Base-by-base conservation (phyloP, 2,329 filamentous ascomycete species). In the Hypomyces perniciosus region DNA sequence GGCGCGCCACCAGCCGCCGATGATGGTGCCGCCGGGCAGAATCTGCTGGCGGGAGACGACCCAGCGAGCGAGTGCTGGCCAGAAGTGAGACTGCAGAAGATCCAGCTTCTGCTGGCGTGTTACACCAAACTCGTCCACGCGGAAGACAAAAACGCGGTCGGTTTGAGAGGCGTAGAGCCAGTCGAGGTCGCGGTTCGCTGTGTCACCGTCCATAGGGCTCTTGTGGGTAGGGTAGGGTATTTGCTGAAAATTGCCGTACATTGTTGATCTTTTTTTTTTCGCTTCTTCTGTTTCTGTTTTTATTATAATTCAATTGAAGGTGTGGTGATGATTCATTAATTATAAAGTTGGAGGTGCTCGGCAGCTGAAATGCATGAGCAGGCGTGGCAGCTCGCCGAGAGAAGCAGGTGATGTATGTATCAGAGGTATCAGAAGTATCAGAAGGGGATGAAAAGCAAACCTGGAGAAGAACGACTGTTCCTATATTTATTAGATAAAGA, bases 51-150 rank as follows among this genome's bases (percentile, higher is more conserved):
- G 56, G 12, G 54, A 52, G 35, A 58, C 53, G 48, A 60, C 58
- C 56, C 57, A 59, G 39, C 56, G 55, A n/a, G 61, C 55, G 4
- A 65, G 54, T 4, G 59, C 54, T 6, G 57, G 56, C 62, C 63
- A 65, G 38, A 63, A 64, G 46, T 49, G 48, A 2, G 42, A 51
- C 40, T 64, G 57, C 1, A 63, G 40, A 6, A 65, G 51, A 8
- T 50, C 49, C 4, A 59, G 46, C 51, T 60, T 58, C 26, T 55
- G 55, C 35, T 50, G 51, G 31, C 54, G 48, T 29, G 56, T 54
- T 8, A 59, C 51, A 39, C 49, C 50, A 41, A 47, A 48, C 38
- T 52, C 50, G 38, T 50, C 54, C 28, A 52, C 45, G 38, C 31
- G 50, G 42, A 56, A 46, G 44, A 53, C 49, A 40, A 59, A 60